Evolutionary conservation across 352 stramenopile species (phyloP), one percentile per base, ranked within the genome.

Genomic region (Globisporangium splendens): DNA sequence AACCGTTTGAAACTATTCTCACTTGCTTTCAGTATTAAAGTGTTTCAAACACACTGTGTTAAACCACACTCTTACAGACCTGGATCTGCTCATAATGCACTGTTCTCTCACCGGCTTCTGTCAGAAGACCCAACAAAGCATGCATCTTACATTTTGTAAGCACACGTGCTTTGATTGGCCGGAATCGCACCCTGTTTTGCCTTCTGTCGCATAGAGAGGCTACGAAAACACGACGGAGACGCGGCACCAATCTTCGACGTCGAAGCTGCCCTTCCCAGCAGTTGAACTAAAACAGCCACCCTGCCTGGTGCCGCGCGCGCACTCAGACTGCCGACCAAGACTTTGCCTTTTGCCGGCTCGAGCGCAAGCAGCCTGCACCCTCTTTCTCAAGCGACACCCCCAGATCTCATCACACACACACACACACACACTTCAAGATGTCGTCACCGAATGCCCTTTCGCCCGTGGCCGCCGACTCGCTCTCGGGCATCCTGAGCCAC

Each of bases 391-490:
- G 57, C 63, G 53, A 63, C 62, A 21, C 56, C 38, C 47, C 46
- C 20, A 17, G 24, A 43, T 17, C 11, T 15, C 53, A 41, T 33
- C 57, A 62, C 54, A 44, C 59, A 43, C 38, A 13, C 38, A 43
- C 38, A 13, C 39, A 44, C 39, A 15, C 39, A 18, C 39, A 35
- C 28, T 35, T 35, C 5, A 35, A 35, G 28, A 35, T 35, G 28
- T 35, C 28, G n/a, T n/a, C n/a, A n/a, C n/a, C n/a, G 28, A 35
- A 35, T 41, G 53, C 54, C 8, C 66, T 87, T 28, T 79, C 76
- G 49, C 79, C 79, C 43, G 76, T 89, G 28, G 68, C 74, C 13
- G 59, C 69, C 38, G 66, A 76, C 57, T 59, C 70, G 39, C 60
- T 75, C 42, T 61, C 68, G 41, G 49, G 50, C 59, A 82, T 76